Base-by-base conservation (phyloP, 2,329 filamentous ascomycete genomes). In the Rutstroemia sydowiana region DNA sequence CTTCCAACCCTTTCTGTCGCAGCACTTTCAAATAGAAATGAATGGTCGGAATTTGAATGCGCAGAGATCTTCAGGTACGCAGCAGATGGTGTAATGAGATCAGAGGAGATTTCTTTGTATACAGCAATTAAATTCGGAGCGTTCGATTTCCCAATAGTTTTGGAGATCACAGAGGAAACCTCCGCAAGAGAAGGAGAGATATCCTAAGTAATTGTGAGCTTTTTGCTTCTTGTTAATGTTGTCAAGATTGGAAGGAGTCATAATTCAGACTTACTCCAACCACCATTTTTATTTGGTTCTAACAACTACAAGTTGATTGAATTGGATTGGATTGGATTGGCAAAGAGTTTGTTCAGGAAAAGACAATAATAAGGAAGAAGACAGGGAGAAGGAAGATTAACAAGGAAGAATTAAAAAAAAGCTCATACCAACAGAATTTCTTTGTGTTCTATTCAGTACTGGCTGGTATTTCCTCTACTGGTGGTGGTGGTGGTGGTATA, bases 21-120 rank as follows among this genome's bases (percentile, higher is more conserved):
- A 23, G 92, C 93, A 64, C 90, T 95, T 72, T 98, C 93, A 69
- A 95, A 95, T 44, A 98, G 81, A 68, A 96, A 97, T 3, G 92
- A 96, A 64, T 88, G 83, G 60, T 88, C 84, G 45, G 87, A 87
- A 60, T 78, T 73, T 28, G 79, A 86, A 76, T 85, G 83, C 56
- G 83, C 78, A 32, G 88, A 85, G 61, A 96, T 78, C 71, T 96
- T 97, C 59, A 98, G 79, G 70, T 97, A 98, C 61, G 95, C 92
- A 57, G 88, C 81, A n/a, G 89, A 92, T 3, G 93, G 93, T 1
- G 92, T 98, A 68, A 97, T 79, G 60, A 97, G 84, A 70, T 96
- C 92, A 62, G 92, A 92, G 5, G 89, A 83, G 62, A 95, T 89
- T 58, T 91, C 88, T 23, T 87, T 84, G 70, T 85, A 90, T 39